Percentiles rank a stretch among this genome's conserved stretches.
These are phyloP conservation scores for Saksenaea vasiformis DNA, from an alignment of 371 early-diverging fungal genomes.

Conservation along the genomic window DNA sequence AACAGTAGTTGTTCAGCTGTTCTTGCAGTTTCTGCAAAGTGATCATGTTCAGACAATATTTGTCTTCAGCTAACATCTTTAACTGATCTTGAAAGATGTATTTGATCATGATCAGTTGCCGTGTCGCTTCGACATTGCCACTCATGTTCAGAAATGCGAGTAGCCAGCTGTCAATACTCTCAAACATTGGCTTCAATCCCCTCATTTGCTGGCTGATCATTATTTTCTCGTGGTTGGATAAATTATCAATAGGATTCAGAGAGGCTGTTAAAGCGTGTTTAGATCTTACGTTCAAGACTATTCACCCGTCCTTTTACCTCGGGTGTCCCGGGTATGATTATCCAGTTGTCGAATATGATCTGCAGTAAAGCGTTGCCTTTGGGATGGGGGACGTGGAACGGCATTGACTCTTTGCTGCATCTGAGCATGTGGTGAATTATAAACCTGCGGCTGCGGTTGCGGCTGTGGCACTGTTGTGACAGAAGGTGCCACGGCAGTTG, in stretches of 20 bases:
- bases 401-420: background rate
- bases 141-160: conserved; percentile 47
- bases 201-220: conserved; percentile 42
- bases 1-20: conserved; percentile 51
- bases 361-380: conserved; percentile 20
- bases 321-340: conserved; percentile 37
- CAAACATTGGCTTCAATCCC: conserved; percentile 48
- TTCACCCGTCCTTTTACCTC: conserved; percentile 30
- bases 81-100: conserved; percentile 62
- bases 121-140: conserved; percentile 43
- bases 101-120: conserved; percentile 57
- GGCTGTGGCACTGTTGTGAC: background rate
- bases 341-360: conserved; percentile 46
- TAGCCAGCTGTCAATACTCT: conserved; percentile 40
- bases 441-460: conserved; percentile 12
- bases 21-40: conserved; percentile 50
- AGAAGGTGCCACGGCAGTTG: background rate
- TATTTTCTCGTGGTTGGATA: conserved; percentile 50
- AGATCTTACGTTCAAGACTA: background rate
- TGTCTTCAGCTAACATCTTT: conserved; percentile 41
- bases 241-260: conserved; percentile 24
- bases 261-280: conserved; percentile 29
- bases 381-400: background rate
- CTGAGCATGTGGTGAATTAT: background rate
- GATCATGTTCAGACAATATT: conserved; percentile 47